These are phyloP conservation scores for Trichophyton simii DNA, from an alignment of 2,329 filamentous ascomycete species.

Conservation along the genomic window DNA sequence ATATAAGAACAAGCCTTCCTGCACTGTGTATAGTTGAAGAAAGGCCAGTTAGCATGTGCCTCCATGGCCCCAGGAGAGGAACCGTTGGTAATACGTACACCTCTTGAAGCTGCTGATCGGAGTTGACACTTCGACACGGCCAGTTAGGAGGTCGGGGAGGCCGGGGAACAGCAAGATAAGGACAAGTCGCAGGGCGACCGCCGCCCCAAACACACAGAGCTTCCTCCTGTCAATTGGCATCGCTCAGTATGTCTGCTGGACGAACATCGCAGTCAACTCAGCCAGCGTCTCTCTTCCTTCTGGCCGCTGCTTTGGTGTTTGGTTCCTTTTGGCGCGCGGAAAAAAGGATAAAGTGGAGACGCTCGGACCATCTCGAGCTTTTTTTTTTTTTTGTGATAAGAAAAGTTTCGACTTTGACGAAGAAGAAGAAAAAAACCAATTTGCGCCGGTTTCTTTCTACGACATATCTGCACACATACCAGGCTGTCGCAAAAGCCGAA, in stretches of 20 bases:
- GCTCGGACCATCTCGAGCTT: conserved; percentile 13
- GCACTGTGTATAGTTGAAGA: conserved; percentile 45
- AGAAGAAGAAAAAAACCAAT: conserved; percentile 21
- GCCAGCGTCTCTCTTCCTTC: not conserved
- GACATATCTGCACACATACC: not conserved
- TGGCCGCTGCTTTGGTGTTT: not conserved
- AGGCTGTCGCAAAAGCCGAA: conserved; percentile 17
- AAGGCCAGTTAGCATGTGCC: conserved; percentile 9
- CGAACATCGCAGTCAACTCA: conserved; percentile 2
- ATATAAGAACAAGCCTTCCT: conserved; percentile 93
- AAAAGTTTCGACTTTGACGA: not conserved
- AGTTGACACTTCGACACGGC: conserved; percentile 90
- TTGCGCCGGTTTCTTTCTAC: not conserved
- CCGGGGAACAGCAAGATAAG: conserved; percentile 71
- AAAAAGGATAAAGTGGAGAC: not conserved
- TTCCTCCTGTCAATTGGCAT: conserved; percentile 49
- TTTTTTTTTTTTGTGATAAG: conserved; percentile 1
- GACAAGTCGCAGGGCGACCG: conserved; percentile 64
- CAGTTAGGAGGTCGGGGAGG: conserved; percentile 72
- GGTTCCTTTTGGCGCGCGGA: not conserved
- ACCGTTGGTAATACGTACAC: conserved; percentile 44
- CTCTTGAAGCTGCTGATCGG: conserved; percentile 97
- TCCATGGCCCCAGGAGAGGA: not conserved
- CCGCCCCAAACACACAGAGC: conserved; percentile 58
- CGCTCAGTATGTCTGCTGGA: conserved; percentile 6